phyloP scores from a whole-genome alignment of 2,329 filamentous ascomycete genomes.

The Apiospora hydei region DNA sequence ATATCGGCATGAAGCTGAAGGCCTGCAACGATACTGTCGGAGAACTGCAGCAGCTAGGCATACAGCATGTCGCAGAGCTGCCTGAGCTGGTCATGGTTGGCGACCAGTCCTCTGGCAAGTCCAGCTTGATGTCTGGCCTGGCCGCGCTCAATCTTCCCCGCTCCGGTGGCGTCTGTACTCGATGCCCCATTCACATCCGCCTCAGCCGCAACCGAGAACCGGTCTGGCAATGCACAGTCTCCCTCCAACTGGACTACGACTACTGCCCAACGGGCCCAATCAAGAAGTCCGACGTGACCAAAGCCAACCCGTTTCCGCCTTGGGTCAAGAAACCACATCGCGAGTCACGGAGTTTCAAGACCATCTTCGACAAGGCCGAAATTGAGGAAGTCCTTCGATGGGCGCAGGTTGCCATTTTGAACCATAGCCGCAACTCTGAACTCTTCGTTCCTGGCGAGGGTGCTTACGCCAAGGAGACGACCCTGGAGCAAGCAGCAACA shows the following conservation, averaged over 20 bases:
- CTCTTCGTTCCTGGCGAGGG: conserved; percentile 62
- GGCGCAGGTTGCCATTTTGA: conserved; percentile 80
- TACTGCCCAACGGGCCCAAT: conserved; percentile 56
- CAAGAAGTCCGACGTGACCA: conserved; percentile 55
- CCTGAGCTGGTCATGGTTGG: conserved; percentile 85
- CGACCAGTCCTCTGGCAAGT: conserved; percentile 87
- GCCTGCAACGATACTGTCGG: conserved; percentile 71
- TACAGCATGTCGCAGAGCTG: conserved; percentile 73
- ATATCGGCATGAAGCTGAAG: conserved; percentile 70
- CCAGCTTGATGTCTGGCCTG: conserved; percentile 59
- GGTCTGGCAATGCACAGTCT: conserved; percentile 74
- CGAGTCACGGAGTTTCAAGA: conserved; percentile 66
- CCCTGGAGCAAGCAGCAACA: conserved; percentile 47
- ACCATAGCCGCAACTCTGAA: conserved; percentile 62
- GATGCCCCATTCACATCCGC: conserved; percentile 82
- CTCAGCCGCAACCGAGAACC: conserved; percentile 62
- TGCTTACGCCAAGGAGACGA: conserved; percentile 47
- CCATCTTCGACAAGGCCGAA: conserved; percentile 64
- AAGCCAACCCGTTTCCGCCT: conserved; percentile 64
- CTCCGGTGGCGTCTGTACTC: conserved; percentile 65
- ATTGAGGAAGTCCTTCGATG: conserved; percentile 74
- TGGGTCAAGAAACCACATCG: conserved; percentile 60
- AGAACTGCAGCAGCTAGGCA: conserved; percentile 74
- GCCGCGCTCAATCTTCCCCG: conserved; percentile 67
- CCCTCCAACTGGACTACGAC: conserved; percentile 69